phyloP scores from a whole-genome alignment of 805 yeast species.

The Candida xyloterini region DNA sequence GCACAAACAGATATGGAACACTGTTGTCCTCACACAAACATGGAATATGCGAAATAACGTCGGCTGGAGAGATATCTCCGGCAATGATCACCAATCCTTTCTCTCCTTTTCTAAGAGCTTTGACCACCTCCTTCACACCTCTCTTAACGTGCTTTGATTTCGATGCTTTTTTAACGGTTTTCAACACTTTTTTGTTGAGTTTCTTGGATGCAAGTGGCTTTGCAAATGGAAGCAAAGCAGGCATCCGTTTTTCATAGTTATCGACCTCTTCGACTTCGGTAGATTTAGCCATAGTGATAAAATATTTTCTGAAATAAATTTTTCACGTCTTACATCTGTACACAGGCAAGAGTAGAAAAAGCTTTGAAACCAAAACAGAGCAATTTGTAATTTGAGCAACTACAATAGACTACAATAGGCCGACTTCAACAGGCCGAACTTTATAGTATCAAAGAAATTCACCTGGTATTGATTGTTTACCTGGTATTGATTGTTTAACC shows the following conservation, averaged over 20 bases:
- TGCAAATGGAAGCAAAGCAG: constrained; percentile 90
- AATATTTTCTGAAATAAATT: constrained; percentile 1
- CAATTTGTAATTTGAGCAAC: no score
- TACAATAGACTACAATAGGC: no score
- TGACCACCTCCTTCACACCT: constrained; percentile 98
- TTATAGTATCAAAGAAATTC: neutral
- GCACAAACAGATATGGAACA: constrained; percentile 91
- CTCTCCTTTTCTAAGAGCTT: constrained; percentile 96
- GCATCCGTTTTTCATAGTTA: constrained; percentile 88
- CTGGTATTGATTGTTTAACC: no score
- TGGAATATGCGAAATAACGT: constrained; percentile 95
- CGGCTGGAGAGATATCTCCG: constrained; percentile 97
- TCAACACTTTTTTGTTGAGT: constrained; percentile 89
- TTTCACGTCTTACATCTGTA: constrained; percentile 7
- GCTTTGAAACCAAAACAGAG: no score
- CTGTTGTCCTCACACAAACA: constrained; percentile 92
- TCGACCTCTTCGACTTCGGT: constrained; percentile 49
- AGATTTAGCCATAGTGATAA: constrained; percentile 38
- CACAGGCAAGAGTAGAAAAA: neutral
- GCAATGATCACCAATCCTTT: constrained; percentile 96
- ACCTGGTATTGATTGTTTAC: neutral
- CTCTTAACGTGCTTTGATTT: constrained; percentile 97
- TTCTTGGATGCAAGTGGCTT: constrained; percentile 94
- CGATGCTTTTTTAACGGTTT: constrained; percentile 96
- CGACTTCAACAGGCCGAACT: no score